Evolutionary conservation across 495 filamentous ascomycete genomes (phyloP).

Genomic region (Aspergillus sclerotiicarbonarius): DNA sequence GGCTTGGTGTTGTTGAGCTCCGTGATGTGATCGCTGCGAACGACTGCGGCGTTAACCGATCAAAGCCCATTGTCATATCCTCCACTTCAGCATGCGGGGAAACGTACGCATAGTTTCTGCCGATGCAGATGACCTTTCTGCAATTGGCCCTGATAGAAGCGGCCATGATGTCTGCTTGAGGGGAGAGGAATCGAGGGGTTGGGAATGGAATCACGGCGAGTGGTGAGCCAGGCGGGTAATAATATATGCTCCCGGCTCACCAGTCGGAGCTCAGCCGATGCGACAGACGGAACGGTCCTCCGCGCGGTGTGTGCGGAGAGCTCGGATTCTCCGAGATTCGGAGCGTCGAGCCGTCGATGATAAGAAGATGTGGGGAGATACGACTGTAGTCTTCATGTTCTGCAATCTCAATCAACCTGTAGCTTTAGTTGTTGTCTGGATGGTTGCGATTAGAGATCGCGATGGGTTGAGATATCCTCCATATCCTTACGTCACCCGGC

Average conservation of each 20-base stretch:
- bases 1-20: constrained; percentile 85
- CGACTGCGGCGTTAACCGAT: constrained; percentile 8
- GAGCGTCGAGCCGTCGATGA: constrained; percentile 2
- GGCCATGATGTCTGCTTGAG: constrained; percentile 27
- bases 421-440: too few relatives aligned
- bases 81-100: constrained; percentile 10
- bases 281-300: constrained; percentile 9
- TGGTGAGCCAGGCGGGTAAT: constrained; percentile 1
- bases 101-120: constrained; percentile 92
- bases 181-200: not conserved
- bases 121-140: constrained; percentile 93
- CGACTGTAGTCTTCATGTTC: not conserved
- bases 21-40: constrained; percentile 79
- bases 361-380: not conserved
- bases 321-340: constrained; percentile 21
- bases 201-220: constrained; percentile 2
- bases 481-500: too few relatives aligned
- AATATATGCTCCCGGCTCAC: constrained; percentile 6
- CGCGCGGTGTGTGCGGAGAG: constrained; percentile 16
- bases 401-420: too few relatives aligned
- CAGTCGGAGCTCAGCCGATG: constrained; percentile 14
- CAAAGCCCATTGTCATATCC: not conserved
- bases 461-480: too few relatives aligned
- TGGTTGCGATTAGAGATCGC: too few relatives aligned
- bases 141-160: constrained; percentile 53